Evolutionary conservation across 2,329 filamentous ascomycete genomes (phyloP), one percentile per base, ranked within the genome.

Genomic region (Septoria petroselini): DNA sequence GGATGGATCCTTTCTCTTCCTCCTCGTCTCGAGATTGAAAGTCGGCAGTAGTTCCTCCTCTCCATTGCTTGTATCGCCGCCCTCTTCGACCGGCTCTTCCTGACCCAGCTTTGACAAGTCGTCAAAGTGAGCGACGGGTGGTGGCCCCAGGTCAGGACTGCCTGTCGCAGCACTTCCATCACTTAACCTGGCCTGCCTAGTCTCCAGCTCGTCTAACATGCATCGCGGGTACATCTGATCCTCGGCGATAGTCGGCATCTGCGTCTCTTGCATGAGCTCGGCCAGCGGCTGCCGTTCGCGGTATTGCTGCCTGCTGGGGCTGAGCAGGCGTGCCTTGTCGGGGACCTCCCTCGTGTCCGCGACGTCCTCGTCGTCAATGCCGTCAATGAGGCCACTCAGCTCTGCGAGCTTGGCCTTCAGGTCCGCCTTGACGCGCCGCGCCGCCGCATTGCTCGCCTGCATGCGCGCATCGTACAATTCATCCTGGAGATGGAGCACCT

Each of bases 321-420:
- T 55, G 41, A 53, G 49, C 50, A 59, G 57, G 53, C 44, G 33
- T 35, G 53, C 45, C 34, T 54, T 52, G 35, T 51, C 39, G 2
- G 38, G 37, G 7, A 40, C 29, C 19, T 42, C 39, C 21, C 46
- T 47, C 43, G 46, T 55, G 12, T 19, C 30, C 27, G 56, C 57
- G 7, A 47, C 55, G 18, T 55, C 49, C 1, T 68, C 48, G 18
- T 68, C 65, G 12, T 84, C 85, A 35, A 91, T 74, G 21, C 79
- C 78, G 37, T 79, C 81, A 8, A 93, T 76, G 57, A 91, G 73
- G 3, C 76, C 75, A 23, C 81, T 78, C 69, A 89, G 79, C 71
- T 91, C 85, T 27, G 78, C 72, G 15, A 93, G 74, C 69, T 91
- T 89, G 2, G 78, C 75, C 64, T 90, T 83, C 55, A 94, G 73